Base-by-base conservation (phyloP, 1,284 basidiomycete species). In the Mycocalia duriaeana region DNA sequence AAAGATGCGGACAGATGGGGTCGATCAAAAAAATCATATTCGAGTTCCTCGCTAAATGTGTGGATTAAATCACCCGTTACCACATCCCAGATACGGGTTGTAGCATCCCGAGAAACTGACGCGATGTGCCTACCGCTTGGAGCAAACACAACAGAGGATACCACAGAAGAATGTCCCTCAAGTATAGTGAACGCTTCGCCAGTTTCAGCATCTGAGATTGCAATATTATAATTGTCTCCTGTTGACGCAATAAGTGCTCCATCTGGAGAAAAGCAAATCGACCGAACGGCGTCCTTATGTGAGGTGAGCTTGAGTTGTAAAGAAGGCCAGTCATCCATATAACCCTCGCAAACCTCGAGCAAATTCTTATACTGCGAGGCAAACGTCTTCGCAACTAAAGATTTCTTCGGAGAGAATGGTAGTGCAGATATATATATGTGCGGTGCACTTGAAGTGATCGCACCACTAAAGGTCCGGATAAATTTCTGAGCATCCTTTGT, bases 341-440 rank as follows among this genome's bases (percentile, higher is more conserved):
- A 48, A 44, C 49, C 59, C 28, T 8, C 47, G 16, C 49, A 51
- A 16, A 54, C 23, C 16, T 28, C n/a, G 24, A 51, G 42, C 39
- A 22, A 47, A 26, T 48, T 9, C 16, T 49, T 35, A 41, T 50
- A 61, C 45, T 49, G 39, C 20, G 49, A 42, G 25, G 47, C 53
- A 48, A 57, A 68, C 24, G 48, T 46, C 44, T 53, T 54, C 22
- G 49, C 53, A 14, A 62, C 45, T 4, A 42, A 22, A 18, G 57
- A 58, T n/a, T 47, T 53, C 20, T 40, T 18, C 3, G 66, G 66
- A 2, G 62, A 44, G 43, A 69, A 70, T 5, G 68, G 57, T 3
- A 71, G 52, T 2, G 66, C 66, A 8, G 68, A 70, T 8, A 71
- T 19, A 51, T 71, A 71, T 26, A 71, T 60, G 42, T 72, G 70